Base-by-base conservation (phyloP, 768 basidiomycete species). In the Steccherinum ochraceum region DNA sequence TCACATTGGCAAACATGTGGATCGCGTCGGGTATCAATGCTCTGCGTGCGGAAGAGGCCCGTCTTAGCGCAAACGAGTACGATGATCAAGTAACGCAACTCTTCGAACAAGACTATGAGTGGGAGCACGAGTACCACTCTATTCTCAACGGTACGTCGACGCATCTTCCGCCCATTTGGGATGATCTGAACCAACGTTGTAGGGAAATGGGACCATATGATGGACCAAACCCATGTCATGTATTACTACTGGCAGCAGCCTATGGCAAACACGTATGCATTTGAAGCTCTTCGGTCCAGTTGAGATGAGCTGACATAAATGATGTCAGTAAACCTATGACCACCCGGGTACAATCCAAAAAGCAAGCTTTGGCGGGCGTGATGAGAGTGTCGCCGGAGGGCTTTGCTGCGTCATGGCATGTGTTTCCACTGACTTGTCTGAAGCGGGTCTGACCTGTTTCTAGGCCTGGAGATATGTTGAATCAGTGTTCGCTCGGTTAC, bases 211-310 rank as follows among this genome's bases (percentile, higher is more conserved):
- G 53, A 58, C 41, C 60, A 61, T 59, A 85, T 86, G 77, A 83
- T 87, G 79, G 80, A 83, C 59, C 83, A 85, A 60, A 82, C 83
- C 13, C 82, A 79, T 64, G 59, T 81, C 52, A 76, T 76, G 49
- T 85, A 82, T 53, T 78, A 73, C 54, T 84, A 86, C 64, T 85
- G 84, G 80, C 84, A 88, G 54, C 82, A 83, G 58, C 83, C 84
- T 3, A 80, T 80, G 77, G 72, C 74, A 12, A 79, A 86, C 63
- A 76, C 77, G 75, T 78, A 49, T 40, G 74, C 64, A 7, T 25
- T 20, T 21, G 11, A 16, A 27, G n/a, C 35, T n/a, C 35, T 11
- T 39, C n/a, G 11, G 35, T n/a, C 11, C n/a, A 39, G 18, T 43
- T n/a, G n/a, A n/a, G n/a, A n/a, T n/a, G n/a, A n/a, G n/a, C 39